Conservation (phyloP, 169 alveolate genomes). For the Eimeria acervulina region DNA sequence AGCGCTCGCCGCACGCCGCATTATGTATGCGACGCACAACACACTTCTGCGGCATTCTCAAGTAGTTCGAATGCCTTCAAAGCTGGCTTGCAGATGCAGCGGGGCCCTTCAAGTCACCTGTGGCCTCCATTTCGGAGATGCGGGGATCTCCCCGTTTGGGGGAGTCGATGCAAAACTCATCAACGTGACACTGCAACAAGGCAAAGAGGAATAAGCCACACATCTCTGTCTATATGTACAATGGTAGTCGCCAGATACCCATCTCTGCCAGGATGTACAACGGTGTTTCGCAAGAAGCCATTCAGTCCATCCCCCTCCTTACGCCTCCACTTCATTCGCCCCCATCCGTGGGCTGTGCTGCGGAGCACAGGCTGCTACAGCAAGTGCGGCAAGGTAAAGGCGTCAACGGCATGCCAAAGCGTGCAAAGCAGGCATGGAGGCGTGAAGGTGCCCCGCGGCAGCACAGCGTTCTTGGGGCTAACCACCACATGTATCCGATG, state of each 20-base stretch:
- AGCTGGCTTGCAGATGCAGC: background rate
- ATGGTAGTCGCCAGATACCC: background rate
- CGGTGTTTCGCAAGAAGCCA: background rate
- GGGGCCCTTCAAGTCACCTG: conserved; percentile 33
- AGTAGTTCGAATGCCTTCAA: background rate
- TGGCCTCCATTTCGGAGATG: conserved; percentile 77
- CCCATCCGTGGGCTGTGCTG: background rate
- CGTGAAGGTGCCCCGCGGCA: background rate
- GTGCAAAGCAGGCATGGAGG: background rate
- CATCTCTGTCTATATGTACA: background rate
- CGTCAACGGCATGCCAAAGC: background rate
- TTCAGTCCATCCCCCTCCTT: background rate
- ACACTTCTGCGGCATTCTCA: background rate
- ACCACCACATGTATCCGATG: background rate
- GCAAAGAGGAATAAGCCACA: background rate
- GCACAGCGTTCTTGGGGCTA: background rate
- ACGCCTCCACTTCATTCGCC: background rate
- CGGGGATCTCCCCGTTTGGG: conserved; percentile 84
- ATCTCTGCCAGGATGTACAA: background rate
- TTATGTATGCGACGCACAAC: background rate
- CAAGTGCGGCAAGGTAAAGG: background rate
- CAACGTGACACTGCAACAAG: conserved; percentile 75
- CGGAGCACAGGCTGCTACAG: background rate
- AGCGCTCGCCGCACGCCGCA: background rate
- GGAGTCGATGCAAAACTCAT: conserved; percentile 84